Evolutionary conservation across 2,329 filamentous ascomycete genomes (phyloP), one percentile per base, ranked within the genome.

Genomic region (Westerdykella ornata): DNA sequence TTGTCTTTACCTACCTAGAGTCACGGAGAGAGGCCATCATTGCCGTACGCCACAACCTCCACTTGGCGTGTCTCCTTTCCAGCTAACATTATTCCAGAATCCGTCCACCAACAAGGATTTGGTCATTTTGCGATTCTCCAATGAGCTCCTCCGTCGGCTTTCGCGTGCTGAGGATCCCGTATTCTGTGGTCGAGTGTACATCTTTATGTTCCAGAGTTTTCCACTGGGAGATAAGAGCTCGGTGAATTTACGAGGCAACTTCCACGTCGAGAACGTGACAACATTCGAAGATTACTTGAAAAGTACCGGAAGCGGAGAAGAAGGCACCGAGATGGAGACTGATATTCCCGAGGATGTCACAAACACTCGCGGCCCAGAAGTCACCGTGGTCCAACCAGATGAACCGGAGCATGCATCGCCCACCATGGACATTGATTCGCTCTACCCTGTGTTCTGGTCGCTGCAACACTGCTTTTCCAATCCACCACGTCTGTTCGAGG

Each of bases 201-300:
- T 98, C 49, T 99, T 96, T 66, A 80, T 98, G 61, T 98, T 97
- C 66, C 92, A 98, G 65, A 94, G 88, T 64, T 97, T 98, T 58
- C 92, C 92, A 1, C 74, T 98, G 0, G 90, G 90, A 22, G 94
- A 98, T 67, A 92, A 90, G 63, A 97, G 92, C 63, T 96, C 92
- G 0, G 92, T 98, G 37, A 99, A 99, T 59, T 74, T 97, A 30
- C 80, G 92, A 38, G 92, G 92, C 53, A 90, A 97, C 68, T 99
- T 92, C 53, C 92, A 99, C 59, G 80, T 85, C 18, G 92, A 97
- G 57, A 99, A 98, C 71, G 79, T 89, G 41, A 98, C 94, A 1
- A 81, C 78, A 0, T 98, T 81, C 57, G 87, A 95, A 57, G 75
- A 81, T 26, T 68, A 72, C 5, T 54, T 69, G 11, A 57, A 64